Base-by-base conservation (phyloP, 1,284 basidiomycete species). In the Irpex sp. region DNA sequence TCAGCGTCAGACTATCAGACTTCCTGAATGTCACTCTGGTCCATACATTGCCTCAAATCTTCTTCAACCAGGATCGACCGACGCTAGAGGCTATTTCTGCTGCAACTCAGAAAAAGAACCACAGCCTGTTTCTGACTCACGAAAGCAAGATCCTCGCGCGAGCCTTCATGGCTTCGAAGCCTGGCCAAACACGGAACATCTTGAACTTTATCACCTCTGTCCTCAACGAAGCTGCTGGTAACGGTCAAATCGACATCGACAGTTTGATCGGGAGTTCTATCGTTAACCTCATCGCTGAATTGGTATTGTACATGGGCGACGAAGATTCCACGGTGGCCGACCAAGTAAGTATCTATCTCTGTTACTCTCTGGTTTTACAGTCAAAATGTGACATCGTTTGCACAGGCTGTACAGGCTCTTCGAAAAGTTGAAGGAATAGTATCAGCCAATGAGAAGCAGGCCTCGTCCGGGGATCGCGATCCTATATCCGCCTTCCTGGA, bases 301-400 rank as follows among this genome's bases (percentile, higher is more conserved):
- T 97, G n/a, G 87, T 94, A 19, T 81, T 93, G 26, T 82, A 83
- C 7, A 78, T 95, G 69, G 94, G 93, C 3, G 86, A 94, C 67
- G 82, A 87, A 57, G 81, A 87, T 61, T 65, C 71, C 1, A 75
- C 78, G 19, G 76, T 77, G 5, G 77, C 77, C 1, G 73, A 79
- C 54, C 75, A 76, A 62, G 88, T 88, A 65, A 69, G 82, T 65
- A 17, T n/a, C 8, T 49, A n/a, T 44, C 47, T 54, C 19, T 5
- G 15, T 9, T 52, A 36, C n/a, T 15, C 13, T 57, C 31, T 47
- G 31, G 54, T 40, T 40, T 57, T 48, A 37, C 31, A 36, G 54
- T 9, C 49, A 60, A 15, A 36, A 64, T 3, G 56, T 65, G 48
- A 64, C 54, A 36, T 59, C 60, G 47, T 36, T 55, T 5, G 11